Conservation (phyloP, 2,329 filamentous ascomycete species). For the Cercospora beticola region DNA sequence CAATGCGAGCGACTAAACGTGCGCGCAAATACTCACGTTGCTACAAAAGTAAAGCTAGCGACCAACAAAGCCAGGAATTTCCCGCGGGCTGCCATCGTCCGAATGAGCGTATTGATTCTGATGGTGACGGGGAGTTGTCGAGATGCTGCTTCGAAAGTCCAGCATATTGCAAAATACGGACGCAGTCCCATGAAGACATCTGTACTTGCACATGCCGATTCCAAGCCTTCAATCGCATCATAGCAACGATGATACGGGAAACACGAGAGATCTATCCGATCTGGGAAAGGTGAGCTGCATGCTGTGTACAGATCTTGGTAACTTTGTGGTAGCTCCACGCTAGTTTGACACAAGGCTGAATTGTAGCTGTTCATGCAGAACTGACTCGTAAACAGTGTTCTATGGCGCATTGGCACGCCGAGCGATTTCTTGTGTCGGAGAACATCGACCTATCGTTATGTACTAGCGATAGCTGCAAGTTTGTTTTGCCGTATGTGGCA, state of each 20-base stretch:
- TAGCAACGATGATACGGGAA: not conserved
- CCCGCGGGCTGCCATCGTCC: not conserved
- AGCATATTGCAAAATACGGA: not conserved
- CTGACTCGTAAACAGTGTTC: not conserved
- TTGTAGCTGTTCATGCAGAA: not conserved
- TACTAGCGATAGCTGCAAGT: not conserved
- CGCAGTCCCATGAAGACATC: not conserved
- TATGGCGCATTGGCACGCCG: not conserved
- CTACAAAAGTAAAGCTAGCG: not conserved
- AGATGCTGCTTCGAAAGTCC: not conserved
- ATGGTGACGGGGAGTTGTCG: not conserved
- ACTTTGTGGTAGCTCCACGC: not conserved
- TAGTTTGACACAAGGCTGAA: not conserved
- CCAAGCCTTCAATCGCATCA: not conserved
- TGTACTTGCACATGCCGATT: not conserved
- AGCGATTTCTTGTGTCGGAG: not conserved
- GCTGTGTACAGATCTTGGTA: not conserved
- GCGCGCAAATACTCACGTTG: not conserved
- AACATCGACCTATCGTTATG: not conserved
- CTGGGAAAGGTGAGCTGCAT: not conserved
- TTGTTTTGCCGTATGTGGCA: not conserved
- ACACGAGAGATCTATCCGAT: not conserved
- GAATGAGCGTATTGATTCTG: not conserved
- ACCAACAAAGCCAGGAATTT: not conserved
- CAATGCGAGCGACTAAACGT: not conserved